Conservation (phyloP, 2,329 filamentous ascomycete genomes). For the Botrytis byssoidea region DNA sequence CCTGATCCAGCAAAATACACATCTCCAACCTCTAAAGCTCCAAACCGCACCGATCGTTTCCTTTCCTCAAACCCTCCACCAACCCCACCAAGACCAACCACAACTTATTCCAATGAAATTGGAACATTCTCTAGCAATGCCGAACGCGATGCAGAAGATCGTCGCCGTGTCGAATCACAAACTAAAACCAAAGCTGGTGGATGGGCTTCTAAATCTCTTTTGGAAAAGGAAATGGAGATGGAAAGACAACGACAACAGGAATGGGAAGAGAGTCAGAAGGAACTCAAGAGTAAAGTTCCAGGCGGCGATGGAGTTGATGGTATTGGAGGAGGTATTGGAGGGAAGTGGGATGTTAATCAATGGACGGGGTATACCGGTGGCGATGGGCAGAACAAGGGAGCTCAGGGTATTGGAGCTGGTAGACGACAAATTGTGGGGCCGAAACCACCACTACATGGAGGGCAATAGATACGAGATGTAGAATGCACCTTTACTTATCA, state of each 20-base stretch:
- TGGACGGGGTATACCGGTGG: conserved; percentile 71
- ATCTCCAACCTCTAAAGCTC: conserved; percentile 27
- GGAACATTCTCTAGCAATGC: conserved; percentile 43
- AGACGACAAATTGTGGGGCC: conserved; percentile 79
- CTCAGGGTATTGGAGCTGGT: conserved; percentile 65
- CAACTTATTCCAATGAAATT: conserved; percentile 43
- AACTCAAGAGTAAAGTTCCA: conserved; percentile 50
- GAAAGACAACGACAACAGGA: conserved; percentile 58
- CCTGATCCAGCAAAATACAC: conserved; percentile 39
- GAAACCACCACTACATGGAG: conserved; percentile 51
- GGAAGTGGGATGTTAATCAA: conserved; percentile 61
- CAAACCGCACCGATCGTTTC: conserved; percentile 49
- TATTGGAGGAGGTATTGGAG: conserved; percentile 63
- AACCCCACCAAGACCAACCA: conserved; percentile 36
- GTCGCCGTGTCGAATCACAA: conserved; percentile 48
- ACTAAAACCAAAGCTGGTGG: conserved; percentile 52
- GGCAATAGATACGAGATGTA: background rate
- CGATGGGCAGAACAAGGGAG: conserved; percentile 68
- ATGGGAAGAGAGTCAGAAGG: conserved; percentile 72
- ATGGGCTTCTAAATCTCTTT: conserved; percentile 53
- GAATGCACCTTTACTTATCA: background rate
- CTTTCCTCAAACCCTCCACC: conserved; percentile 50
- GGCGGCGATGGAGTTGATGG: conserved; percentile 56
- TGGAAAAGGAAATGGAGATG: conserved; percentile 61
- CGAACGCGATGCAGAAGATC: conserved; percentile 51